Base-by-base conservation (phyloP, 768 basidiomycete species). In the Suillus discolor region DNA sequence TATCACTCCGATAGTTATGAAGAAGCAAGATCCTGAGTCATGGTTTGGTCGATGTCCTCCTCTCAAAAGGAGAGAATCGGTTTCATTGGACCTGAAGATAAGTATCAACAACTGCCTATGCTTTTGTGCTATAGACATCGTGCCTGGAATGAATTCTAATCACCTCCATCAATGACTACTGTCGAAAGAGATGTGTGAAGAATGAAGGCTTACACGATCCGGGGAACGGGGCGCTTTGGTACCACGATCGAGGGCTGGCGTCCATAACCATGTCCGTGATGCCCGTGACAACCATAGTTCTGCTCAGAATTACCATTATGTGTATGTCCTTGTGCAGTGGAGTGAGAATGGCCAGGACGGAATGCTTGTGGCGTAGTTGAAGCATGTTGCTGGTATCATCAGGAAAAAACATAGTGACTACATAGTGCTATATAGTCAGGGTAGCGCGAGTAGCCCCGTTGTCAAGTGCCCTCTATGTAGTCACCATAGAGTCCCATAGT, bases 341-440 rank as follows among this genome's bases (percentile, higher is more conserved):
- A 6, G 16, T 28, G 39, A 28, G 39, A 2, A 41, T 39, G 9
- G 38, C 9, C 25, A 39, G 41, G 57, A 41, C 16, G 25, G 18
- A 4, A 60, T 28, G 23, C 8, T 12, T 41, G 57, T 9, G 57
- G 38, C 18, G 31, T 31, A 1, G 9, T 59, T 18, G 57, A n/a
- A 60, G 57, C 39, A 20, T 60, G 18, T 12, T 25, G 25, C 39
- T 60, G 39, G 57, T 60, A 60, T 11, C n/a, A n/a, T n/a, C n/a
- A n/a, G n/a, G n/a, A n/a, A n/a, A n/a, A n/a, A n/a, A n/a, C n/a
- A n/a, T n/a, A n/a, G n/a, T n/a, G n/a, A n/a, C n/a, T n/a, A n/a
- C n/a, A n/a, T n/a, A n/a, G n/a, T n/a, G n/a, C n/a, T n/a, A n/a
- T n/a, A n/a, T n/a, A n/a, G n/a, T n/a, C n/a, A n/a, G n/a, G n/a